Conservation (phyloP, 2,329 filamentous ascomycete species). For the Aspergillus novofumigatus region DNA sequence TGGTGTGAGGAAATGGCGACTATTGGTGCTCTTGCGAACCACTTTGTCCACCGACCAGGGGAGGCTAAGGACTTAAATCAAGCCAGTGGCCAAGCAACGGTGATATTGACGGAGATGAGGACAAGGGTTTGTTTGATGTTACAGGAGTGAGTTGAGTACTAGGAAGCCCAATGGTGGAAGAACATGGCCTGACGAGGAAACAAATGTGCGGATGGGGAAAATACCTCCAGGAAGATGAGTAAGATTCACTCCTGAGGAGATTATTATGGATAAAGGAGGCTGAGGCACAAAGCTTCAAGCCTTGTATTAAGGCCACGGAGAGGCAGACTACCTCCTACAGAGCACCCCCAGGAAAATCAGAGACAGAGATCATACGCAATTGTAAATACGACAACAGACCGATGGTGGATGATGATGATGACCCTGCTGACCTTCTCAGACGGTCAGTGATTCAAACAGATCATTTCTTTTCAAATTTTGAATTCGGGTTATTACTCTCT, state of each 20-base stretch:
- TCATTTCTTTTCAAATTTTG: background rate
- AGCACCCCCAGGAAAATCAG: too few relatives aligned
- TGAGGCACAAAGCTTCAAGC: background rate
- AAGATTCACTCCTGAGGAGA: background rate
- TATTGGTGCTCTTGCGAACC: background rate
- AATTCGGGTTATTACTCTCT: background rate
- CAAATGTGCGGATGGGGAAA: background rate
- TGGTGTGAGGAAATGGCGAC: background rate
- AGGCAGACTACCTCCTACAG: too few relatives aligned
- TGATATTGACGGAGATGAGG: background rate
- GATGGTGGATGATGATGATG: background rate
- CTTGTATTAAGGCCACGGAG: background rate
- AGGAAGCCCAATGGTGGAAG: background rate
- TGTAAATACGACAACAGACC: background rate
- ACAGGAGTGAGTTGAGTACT: slow-evolving; percentile 1
- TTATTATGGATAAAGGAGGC: background rate
- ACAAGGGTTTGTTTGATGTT: background rate
- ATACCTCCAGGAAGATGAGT: background rate
- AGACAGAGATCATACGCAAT: background rate
- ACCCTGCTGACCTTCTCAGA: background rate
- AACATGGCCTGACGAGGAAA: background rate
- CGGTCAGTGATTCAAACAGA: background rate
- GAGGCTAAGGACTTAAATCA: background rate
- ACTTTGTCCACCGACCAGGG: background rate
- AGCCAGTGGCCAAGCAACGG: background rate